Percentiles rank a stretch among this genome's conserved stretches.
phyloP scores from a whole-genome alignment of 108 stramenopile genomes.

The Skeletonema tropicum region DNA sequence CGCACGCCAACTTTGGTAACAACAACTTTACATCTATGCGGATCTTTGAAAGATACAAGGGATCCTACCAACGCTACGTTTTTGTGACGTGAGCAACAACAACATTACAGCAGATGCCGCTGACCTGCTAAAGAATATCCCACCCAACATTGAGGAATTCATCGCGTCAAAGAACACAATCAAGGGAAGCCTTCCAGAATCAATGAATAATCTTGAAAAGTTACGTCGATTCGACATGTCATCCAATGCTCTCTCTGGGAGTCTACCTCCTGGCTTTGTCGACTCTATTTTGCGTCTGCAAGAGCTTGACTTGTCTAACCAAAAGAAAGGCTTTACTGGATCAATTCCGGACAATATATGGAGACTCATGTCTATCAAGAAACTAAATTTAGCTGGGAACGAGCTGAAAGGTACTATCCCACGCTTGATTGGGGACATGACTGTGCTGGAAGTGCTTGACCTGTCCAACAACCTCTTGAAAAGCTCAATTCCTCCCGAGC shows the following conservation, averaged over 20 bases:
- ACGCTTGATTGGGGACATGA: too few species aligned
- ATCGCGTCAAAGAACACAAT: slow-evolving; percentile 21
- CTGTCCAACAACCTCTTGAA: too few species aligned
- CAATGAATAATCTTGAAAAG: not conserved
- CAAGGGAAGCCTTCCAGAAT: slow-evolving; percentile 8
- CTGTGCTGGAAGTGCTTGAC: too few species aligned
- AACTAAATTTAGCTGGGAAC: not conserved
- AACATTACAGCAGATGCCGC: slow-evolving; percentile 33
- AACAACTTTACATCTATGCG: slow-evolving; percentile 44
- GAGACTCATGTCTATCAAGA: not conserved
- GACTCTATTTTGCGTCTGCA: not conserved
- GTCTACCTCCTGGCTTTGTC: slow-evolving; percentile 18
- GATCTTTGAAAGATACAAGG: slow-evolving; percentile 56
- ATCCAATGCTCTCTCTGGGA: slow-evolving; percentile 11
- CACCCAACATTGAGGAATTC: slow-evolving; percentile 19
- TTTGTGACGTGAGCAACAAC: slow-evolving; percentile 52
- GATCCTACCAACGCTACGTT: slow-evolving; percentile 17
- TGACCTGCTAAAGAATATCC: slow-evolving; percentile 21
- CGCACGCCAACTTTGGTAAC: slow-evolving; percentile 55
- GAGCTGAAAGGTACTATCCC: too few species aligned
- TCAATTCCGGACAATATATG: slow-evolving; percentile 14
- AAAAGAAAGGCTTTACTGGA: slow-evolving; percentile 18
- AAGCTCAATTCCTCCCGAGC: too few species aligned
- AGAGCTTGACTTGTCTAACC: slow-evolving; percentile 2
- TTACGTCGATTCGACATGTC: slow-evolving; percentile 5